Evolutionary conservation across 108 stramenopile species (phyloP).

Genomic region (Skeletonema costatum): DNA sequence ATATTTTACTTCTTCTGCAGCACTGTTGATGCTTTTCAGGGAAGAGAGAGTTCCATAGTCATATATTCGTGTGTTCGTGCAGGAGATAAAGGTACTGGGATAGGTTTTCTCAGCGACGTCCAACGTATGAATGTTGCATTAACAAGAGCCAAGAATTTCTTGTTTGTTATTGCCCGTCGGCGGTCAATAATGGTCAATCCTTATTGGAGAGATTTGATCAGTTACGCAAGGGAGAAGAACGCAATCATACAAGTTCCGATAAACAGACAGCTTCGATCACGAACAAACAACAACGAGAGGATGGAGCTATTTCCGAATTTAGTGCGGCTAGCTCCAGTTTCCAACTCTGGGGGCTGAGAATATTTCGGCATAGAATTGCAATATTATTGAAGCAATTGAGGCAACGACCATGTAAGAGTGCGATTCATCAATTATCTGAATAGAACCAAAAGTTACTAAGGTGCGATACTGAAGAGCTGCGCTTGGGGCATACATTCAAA

Average conservation of each 20-base stretch:
- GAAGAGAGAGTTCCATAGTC: conserved; percentile 71
- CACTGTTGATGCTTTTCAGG: conserved; percentile 89
- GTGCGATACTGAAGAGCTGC: too few species aligned
- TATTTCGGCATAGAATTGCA: neutral
- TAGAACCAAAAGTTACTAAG: too few species aligned
- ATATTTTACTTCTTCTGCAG: conserved; percentile 11
- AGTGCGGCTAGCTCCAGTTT: conserved; percentile 27
- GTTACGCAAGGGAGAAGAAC: conserved; percentile 26
- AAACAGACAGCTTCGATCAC: conserved; percentile 2
- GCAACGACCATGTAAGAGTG: too few species aligned
- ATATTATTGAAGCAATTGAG: neutral
- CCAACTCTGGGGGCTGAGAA: neutral
- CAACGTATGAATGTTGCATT: conserved; percentile 92
- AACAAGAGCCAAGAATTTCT: conserved; percentile 61
- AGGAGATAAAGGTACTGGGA: conserved; percentile 45
- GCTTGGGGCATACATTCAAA: too few species aligned
- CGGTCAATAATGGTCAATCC: conserved; percentile 47
- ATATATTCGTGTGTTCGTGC: conserved; percentile 70
- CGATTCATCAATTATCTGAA: too few species aligned
- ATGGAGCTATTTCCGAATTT: conserved; percentile 35
- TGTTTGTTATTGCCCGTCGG: conserved; percentile 48
- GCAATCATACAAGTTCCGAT: conserved; percentile 45
- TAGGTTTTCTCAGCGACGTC: conserved; percentile 87
- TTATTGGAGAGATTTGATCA: conserved; percentile 48
- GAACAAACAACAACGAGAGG: neutral